Evolutionary conservation across 495 filamentous ascomycete species (phyloP), one percentile per base, ranked within the genome.

Genomic region (Letharia columbiana): DNA sequence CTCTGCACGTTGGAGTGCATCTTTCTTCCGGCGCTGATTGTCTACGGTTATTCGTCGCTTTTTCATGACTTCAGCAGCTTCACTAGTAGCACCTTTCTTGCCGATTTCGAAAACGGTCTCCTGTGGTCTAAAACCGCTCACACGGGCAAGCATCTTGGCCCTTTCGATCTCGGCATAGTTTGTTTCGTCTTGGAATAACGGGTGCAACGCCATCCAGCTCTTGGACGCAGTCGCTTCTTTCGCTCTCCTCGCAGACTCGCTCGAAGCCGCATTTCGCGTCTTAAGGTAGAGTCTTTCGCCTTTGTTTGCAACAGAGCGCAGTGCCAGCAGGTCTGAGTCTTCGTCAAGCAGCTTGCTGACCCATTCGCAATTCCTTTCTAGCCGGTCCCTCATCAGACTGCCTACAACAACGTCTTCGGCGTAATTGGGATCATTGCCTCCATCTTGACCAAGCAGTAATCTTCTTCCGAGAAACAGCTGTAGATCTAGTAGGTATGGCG

Each of bases 91-190:
- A 39, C 78, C 82, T 65, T 85, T 81, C 64, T 87, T 86, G 4
- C 91, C 89, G 67, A 96, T 86, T 73, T 99, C 94, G 71, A 99
- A 98, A 33, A 99, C 87, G 0, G 94, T 96, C 72, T 99, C 95
- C 60, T 86, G 81, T 1, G 94, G 94, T 70, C 91, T 83, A 77
- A 92, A 97, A 3, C 86, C 86, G 69, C 90, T 90, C 59, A 99
- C 88, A 39, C 86, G 85, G 49, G 88, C 87, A 5, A 99, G 80
- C 87, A 99, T 93, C 62, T 86, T 86, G 47, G 90, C 86, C 10
- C 93, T 84, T 67, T 89, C 88, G 35, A 82, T 79, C 70, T 93
- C 89, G 18, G 81, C 76, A 20, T 81, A 72, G 45, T 84, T 85
- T 2, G 81, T 76, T 17, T 86, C 82, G 56, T 89, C 81, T 20